Conservation (phyloP, 768 basidiomycete species). For the Lactarius pseudohatsudake region DNA sequence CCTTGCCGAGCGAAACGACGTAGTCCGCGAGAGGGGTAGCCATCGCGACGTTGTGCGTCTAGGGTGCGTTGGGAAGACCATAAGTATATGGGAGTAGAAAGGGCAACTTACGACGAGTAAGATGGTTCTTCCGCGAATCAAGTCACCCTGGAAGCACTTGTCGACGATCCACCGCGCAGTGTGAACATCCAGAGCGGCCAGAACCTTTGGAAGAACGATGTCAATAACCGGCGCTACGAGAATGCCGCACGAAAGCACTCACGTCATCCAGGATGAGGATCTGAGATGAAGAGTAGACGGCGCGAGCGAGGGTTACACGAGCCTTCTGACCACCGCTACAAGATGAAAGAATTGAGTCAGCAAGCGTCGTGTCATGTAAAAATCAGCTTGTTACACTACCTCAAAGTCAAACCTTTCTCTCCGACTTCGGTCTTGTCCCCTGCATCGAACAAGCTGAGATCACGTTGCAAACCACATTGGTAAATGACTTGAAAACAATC, state of each 20-base stretch:
- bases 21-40: conserved; percentile 53
- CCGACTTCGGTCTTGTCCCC: conserved; percentile 58
- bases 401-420: conserved; percentile 53
- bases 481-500: conserved; percentile 15
- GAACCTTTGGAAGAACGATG: conserved; percentile 32
- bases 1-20: conserved; percentile 52
- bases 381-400: conserved; percentile 24
- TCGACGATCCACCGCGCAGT: conserved; percentile 54
- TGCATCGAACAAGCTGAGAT: conserved; percentile 48
- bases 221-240: background rate
- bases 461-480: conserved; percentile 37
- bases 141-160: conserved; percentile 48
- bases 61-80: background rate
- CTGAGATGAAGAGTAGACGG: conserved; percentile 58
- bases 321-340: conserved; percentile 58
- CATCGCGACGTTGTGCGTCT: conserved; percentile 58
- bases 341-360: background rate
- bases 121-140: conserved; percentile 51
- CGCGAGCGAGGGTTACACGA: conserved; percentile 56
- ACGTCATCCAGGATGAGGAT: conserved; percentile 75
- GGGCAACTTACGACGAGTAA: conserved; percentile 46
- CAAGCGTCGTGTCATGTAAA: background rate
- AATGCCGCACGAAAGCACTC: background rate
- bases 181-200: conserved; percentile 54
- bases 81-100: background rate